Evolutionary conservation across 2,329 filamentous ascomycete genomes (phyloP), one percentile per base, ranked within the genome.

Genomic region (Pestalotiopsis sp.): DNA sequence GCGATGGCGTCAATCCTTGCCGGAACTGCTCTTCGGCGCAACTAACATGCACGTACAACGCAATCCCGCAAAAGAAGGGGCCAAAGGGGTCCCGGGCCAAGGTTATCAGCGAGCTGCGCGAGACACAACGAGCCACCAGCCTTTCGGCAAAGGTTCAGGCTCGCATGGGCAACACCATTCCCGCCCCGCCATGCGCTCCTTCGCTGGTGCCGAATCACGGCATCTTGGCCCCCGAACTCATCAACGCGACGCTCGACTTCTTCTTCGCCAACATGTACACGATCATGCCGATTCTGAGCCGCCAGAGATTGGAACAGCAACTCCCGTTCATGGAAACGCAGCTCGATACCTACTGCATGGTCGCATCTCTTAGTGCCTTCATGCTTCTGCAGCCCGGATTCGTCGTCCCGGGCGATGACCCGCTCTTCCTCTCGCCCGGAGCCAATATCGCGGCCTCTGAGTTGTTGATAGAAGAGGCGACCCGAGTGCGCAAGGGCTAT

Each of bases 1-100:
- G 91, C 77, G 90, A 92, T 76, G 90, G 90, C 68, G 83, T 89
- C 76, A 90, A 90, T 74, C 91, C 91, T 23, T 94, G 91, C 79
- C 86, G 88, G 69, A 92, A 93, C 79, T 93, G 91, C 80, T 84
- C 85, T 13, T 87, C 90, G 7, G 89, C 91, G 6, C 86, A 89
- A 74, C 83, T 93, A 20, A 84, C 86, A 13, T 93, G 91, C 83
- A 93, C 91, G 38, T 93, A 93, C 84, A 90, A 92, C 81, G 89
- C 90, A 41, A 89, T 93, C 45, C 91, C 91, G 1, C 91, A 92
- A 81, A 93, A 93, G 82, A 93, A 93, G 78, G 91, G 91, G 1
- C 91, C 91, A 58, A 93, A 93, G 80, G 91, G 91, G 72, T 92
- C 90, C 39, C 84, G 91, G 70, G 92, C 92, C 64, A 93, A 93